A percentile compares a stretch with the other conserved stretches of the same genome.
Conservation (phyloP, 2,329 filamentous ascomycete species). For the Thermomyces lanuginosus region DNA sequence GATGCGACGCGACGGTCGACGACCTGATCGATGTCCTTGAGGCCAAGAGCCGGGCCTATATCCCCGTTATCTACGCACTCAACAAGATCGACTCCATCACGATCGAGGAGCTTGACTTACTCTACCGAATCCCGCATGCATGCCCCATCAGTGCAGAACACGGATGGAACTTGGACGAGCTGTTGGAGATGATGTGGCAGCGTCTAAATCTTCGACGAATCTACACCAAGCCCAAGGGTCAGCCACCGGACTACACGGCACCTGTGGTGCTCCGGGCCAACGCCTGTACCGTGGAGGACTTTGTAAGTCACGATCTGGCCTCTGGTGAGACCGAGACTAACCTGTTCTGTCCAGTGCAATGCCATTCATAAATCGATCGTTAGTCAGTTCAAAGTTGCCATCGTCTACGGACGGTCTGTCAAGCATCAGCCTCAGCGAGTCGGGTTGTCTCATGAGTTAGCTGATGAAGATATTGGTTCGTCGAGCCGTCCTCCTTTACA, state of each 20-base stretch:
- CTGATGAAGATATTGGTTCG: constrained; percentile 92
- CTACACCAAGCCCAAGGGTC: constrained; percentile 97
- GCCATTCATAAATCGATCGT: constrained; percentile 91
- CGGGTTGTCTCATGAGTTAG: constrained; percentile 76
- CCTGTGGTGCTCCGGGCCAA: constrained; percentile 76
- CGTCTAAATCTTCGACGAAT: constrained; percentile 81
- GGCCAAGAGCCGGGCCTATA: constrained; percentile 86
- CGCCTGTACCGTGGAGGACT: constrained; percentile 86
- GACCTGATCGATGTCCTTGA: constrained; percentile 93
- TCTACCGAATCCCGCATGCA: constrained; percentile 93
- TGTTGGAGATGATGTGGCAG: constrained; percentile 97
- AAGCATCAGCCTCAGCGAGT: constrained; percentile 98
- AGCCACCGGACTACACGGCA: constrained; percentile 75
- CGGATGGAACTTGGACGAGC: constrained; percentile 94
- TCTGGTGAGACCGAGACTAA: constrained; percentile 3
- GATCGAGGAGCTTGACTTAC: constrained; percentile 88
- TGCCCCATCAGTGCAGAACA: constrained; percentile 95
- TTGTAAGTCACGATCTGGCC: constrained; percentile 44
- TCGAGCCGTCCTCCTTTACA: constrained; percentile 9
- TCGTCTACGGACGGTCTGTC: constrained; percentile 94
- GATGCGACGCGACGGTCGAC: constrained; percentile 93
- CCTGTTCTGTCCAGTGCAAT: constrained; percentile 52
- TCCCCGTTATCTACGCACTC: constrained; percentile 95
- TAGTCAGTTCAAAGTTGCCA: constrained; percentile 85
- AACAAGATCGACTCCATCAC: constrained; percentile 99